Evolutionary conservation across 805 yeast genomes (phyloP).

Genomic region (Yarrowia hollandica): DNA sequence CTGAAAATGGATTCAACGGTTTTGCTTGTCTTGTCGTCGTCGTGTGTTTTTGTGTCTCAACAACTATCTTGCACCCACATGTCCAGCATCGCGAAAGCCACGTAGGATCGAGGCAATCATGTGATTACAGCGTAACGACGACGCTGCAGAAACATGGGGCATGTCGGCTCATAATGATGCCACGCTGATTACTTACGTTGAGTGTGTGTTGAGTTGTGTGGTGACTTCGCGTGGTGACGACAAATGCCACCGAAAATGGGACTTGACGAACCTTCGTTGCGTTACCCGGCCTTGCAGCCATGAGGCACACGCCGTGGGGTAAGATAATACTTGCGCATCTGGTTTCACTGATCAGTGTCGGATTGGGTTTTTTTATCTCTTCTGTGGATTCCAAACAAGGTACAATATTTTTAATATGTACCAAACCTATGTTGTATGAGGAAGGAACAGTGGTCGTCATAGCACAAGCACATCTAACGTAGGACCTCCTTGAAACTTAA

Average conservation of each 20-base stretch:
- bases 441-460: no score
- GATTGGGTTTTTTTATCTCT: no score
- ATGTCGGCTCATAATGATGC: conserved; percentile 4
- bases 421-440: no score
- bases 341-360: no score
- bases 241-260: conserved; percentile 24
- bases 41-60: conserved; percentile 7
- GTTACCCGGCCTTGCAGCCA: conserved; percentile 3
- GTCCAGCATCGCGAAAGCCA: not conserved
- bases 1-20: no score
- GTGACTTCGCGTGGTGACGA: not conserved
- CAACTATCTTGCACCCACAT: conserved; percentile 5
- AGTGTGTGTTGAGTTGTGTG: conserved; percentile 2
- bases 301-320: no score
- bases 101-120: not conserved
- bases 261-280: conserved; percentile 6
- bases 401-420: no score
- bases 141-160: not conserved
- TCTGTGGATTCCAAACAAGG: no score
- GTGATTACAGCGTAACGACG: not conserved
- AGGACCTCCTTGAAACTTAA: no score
- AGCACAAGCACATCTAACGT: no score
- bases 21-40: not conserved
- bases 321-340: no score
- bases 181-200: conserved; percentile 25